Evolutionary conservation across 495 filamentous ascomycete species (phyloP).

Genomic region (Xylona heveae): DNA sequence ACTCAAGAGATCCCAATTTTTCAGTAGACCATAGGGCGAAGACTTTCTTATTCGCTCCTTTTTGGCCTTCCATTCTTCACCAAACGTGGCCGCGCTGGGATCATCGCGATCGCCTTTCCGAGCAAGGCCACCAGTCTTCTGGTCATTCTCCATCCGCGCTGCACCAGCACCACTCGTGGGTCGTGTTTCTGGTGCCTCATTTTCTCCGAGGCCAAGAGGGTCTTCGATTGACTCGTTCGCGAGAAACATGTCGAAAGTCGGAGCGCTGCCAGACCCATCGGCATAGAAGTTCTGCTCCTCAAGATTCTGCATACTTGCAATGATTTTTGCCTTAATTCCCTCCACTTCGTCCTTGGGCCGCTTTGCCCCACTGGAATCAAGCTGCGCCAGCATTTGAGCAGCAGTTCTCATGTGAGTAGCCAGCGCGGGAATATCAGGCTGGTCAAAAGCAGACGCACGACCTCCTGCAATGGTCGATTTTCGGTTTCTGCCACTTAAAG

Average conservation of each 20-base stretch:
- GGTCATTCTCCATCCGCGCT: conserved; percentile 62
- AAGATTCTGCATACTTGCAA: conserved; percentile 65
- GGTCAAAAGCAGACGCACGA: too few relatives aligned
- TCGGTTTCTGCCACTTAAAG: too few relatives aligned
- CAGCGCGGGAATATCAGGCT: conserved; percentile 49
- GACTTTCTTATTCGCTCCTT: conserved; percentile 55
- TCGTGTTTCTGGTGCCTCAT: conserved; percentile 22
- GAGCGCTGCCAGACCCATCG: conserved; percentile 29
- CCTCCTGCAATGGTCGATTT: too few relatives aligned
- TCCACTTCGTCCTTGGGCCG: conserved; percentile 50
- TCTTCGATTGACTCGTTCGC: conserved; percentile 28
- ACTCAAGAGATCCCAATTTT: conserved; percentile 59
- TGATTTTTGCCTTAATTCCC: conserved; percentile 54
- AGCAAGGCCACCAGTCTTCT: conserved; percentile 54
- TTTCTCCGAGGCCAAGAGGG: conserved; percentile 17
- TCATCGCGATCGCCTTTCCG: conserved; percentile 59
- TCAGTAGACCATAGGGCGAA: conserved; percentile 57
- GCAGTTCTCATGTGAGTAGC: conserved; percentile 64
- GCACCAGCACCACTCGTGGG: conserved; percentile 45
- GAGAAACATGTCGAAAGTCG: conserved; percentile 55
- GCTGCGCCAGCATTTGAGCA: conserved; percentile 57
- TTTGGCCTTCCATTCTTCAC: conserved; percentile 55
- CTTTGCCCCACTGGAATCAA: conserved; percentile 50
- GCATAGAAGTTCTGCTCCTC: conserved; percentile 56
- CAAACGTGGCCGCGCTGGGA: conserved; percentile 60